These are phyloP conservation scores for Thuja plicata DNA, from an alignment of 83 land plant genomes.

Conservation along the genomic window DNA sequence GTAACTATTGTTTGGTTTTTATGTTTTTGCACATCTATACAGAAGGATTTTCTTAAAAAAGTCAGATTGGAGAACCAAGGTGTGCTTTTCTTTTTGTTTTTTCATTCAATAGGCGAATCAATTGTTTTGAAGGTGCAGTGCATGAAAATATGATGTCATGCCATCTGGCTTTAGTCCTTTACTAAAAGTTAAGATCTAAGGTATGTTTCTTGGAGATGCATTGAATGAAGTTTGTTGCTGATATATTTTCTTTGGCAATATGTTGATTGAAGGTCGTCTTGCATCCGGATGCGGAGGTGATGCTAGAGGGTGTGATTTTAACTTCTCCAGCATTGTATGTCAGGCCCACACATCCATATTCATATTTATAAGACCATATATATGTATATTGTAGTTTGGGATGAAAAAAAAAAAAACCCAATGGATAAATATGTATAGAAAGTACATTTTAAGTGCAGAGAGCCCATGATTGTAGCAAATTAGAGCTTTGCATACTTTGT, in stretches of 20 bases:
- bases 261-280: slow-evolving; percentile 59
- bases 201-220: neutral
- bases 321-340: slow-evolving; percentile 95
- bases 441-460: neutral
- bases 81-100: slow-evolving; percentile 85
- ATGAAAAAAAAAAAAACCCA: neutral
- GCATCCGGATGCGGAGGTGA: slow-evolving; percentile 44
- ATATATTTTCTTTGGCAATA: neutral
- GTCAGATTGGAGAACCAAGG: slow-evolving; percentile 66
- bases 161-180: neutral
- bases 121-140: slow-evolving; percentile 82
- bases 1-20: neutral
- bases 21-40: slow-evolving; percentile 14
- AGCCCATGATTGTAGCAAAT: neutral
- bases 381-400: neutral
- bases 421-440: slow-evolving; percentile 10
- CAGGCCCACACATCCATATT: slow-evolving; percentile 79
- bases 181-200: neutral
- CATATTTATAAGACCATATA: neutral
- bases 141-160: neutral
- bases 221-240: neutral
- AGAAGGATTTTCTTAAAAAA: slow-evolving; percentile 68
- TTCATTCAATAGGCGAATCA: slow-evolving; percentile 97
- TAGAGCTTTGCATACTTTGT: neutral
- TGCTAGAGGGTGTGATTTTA: slow-evolving; percentile 77